Evolutionary conservation across 164 flowering plant genomes (phyloP).

Genomic region (Amborella trichopoda): DNA sequence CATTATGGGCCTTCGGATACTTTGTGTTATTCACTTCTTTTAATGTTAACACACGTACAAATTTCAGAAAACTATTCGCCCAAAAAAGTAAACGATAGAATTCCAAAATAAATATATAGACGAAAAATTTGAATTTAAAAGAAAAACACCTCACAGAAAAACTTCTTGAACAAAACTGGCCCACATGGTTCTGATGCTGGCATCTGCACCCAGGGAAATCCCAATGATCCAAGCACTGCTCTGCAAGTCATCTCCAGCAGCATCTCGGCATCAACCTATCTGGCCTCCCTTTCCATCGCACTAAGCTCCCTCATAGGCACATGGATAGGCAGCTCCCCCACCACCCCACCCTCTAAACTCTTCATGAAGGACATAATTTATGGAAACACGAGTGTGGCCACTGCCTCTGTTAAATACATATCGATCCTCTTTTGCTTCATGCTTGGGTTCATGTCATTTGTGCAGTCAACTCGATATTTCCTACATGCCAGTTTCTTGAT

Average conservation of each 20-base stretch:
- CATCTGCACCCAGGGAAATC: too few species aligned
- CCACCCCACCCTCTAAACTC: slow-evolving; percentile 11
- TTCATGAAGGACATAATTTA: slow-evolving; percentile 26
- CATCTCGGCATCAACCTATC: slow-evolving; percentile 39
- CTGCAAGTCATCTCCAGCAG: slow-evolving; percentile 30
- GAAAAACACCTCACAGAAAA: too few species aligned
- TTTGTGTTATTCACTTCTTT: too few species aligned
- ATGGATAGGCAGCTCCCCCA: slow-evolving; percentile 41
- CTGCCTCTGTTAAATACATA: slow-evolving; percentile 38
- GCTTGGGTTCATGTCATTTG: slow-evolving; percentile 44
- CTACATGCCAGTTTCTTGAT: slow-evolving; percentile 52
- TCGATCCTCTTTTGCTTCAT: slow-evolving; percentile 40
- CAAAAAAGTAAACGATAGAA: too few species aligned
- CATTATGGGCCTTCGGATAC: too few species aligned
- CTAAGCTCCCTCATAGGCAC: slow-evolving; percentile 60
- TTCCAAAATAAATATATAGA: too few species aligned
- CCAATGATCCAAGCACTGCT: slow-evolving; percentile 22
- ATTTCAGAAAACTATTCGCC: too few species aligned
- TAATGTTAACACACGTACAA: too few species aligned
- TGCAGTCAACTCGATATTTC: slow-evolving; percentile 37
- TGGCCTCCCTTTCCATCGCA: slow-evolving; percentile 35
- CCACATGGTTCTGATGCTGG: background rate
- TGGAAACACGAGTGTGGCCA: slow-evolving; percentile 36
- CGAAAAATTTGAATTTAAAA: too few species aligned
- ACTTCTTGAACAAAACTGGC: too few species aligned